These are phyloP conservation scores for Comarum palustre DNA, from an alignment of 306 rosid species.

Conservation along the genomic window DNA sequence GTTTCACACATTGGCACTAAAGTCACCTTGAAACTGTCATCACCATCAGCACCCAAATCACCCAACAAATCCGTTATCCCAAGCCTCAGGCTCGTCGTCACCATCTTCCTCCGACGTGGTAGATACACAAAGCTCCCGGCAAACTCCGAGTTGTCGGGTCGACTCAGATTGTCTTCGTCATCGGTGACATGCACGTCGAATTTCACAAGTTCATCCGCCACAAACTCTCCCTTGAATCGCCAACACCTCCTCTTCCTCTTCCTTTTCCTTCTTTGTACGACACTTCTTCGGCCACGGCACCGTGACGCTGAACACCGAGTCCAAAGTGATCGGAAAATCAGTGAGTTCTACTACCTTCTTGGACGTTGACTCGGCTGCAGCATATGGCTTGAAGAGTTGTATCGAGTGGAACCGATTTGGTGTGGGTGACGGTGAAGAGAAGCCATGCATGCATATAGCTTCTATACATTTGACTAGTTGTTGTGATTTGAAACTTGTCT, in stretches of 20 bases:
- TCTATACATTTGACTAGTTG: not conserved
- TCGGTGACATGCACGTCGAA: conserved; percentile 32
- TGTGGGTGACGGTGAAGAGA: not conserved
- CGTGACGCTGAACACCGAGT: conserved; percentile 8
- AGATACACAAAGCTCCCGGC: conserved; percentile 21
- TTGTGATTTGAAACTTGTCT: not conserved
- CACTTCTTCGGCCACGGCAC: conserved; percentile 17
- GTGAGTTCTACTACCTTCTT: conserved; percentile 14
- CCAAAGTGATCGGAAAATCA: conserved; percentile 16
- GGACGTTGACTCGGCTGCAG: not conserved
- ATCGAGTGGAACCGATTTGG: not conserved
- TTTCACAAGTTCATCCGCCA: conserved; percentile 3
- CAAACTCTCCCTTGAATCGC: conserved; percentile 37
- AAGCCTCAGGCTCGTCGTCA: not conserved
- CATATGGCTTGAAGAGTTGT: not conserved
- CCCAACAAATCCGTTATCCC: conserved; percentile 26
- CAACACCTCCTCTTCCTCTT: conserved; percentile 51
- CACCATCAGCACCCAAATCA: conserved; percentile 15
- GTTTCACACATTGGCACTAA: conserved; percentile 8
- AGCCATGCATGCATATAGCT: conserved; percentile 10
- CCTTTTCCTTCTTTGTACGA: conserved; percentile 46
- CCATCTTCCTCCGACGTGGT: conserved; percentile 6
- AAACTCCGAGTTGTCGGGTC: conserved; percentile 21
- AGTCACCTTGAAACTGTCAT: conserved; percentile 11
- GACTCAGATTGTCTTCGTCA: conserved; percentile 17